These are phyloP conservation scores for Xylariaceae sp. DNA, from an alignment of 2,329 filamentous ascomycete genomes.

Conservation along the genomic window DNA sequence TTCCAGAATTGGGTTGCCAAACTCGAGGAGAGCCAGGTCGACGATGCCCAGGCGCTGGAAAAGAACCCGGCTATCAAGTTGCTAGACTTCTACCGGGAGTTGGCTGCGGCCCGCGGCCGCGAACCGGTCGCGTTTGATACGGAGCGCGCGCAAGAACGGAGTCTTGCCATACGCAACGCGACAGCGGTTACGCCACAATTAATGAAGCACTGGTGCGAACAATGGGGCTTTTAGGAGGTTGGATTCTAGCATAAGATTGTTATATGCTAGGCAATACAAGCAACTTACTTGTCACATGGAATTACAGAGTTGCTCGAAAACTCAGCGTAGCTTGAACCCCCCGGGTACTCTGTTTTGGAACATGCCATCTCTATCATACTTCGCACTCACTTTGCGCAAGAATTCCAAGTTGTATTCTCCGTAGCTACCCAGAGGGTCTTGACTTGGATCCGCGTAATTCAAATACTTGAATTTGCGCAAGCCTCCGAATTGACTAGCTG, in stretches of 20 bases:
- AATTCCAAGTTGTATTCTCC: conserved; percentile 6
- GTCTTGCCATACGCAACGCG: conserved; percentile 45
- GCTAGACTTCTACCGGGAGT: conserved; percentile 49
- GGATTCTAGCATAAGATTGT: too few species aligned
- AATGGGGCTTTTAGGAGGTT: conserved; percentile 43
- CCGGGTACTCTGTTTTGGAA: conserved; percentile 17
- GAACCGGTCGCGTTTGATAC: conserved; percentile 44
- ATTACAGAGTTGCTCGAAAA: too few species aligned
- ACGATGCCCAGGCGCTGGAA: conserved; percentile 41
- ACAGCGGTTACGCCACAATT: conserved; percentile 46
- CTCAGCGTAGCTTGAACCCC: conserved; percentile 11
- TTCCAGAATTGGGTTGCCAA: conserved; percentile 49
- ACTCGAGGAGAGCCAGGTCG: conserved; percentile 44
- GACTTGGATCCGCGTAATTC: conserved; percentile 14
- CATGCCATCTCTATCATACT: conserved; percentile 13
- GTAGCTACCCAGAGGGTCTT: conserved; percentile 11
- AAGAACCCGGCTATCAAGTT: conserved; percentile 55
- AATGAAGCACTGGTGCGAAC: conserved; percentile 51
- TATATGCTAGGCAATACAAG: too few species aligned
- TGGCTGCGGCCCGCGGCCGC: conserved; percentile 26
- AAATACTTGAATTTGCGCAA: conserved; percentile 14
- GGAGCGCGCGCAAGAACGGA: conserved; percentile 43
- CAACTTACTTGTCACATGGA: too few species aligned
- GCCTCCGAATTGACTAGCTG: neutral
- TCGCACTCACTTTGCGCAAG: conserved; percentile 3